These are phyloP conservation scores for Epicoccum sorghinum DNA, from an alignment of 2,329 filamentous ascomycete species.

Conservation along the genomic window DNA sequence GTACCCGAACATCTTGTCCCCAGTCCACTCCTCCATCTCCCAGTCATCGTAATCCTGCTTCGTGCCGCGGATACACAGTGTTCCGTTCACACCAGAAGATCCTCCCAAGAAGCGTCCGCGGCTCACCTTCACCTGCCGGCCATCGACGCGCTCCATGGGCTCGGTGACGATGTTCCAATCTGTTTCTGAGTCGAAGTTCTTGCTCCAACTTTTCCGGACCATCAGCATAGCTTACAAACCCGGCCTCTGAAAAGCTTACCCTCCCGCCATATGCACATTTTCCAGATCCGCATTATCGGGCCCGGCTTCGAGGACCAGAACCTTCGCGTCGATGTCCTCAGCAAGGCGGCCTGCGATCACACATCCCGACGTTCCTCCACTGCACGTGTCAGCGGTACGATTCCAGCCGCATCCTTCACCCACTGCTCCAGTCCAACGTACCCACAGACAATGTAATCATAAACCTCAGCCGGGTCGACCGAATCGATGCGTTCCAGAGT, in stretches of 20 bases:
- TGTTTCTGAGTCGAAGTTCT: slow-evolving; percentile 56
- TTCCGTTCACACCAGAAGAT: slow-evolving; percentile 58
- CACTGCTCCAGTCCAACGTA: not conserved
- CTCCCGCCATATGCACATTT: slow-evolving; percentile 59
- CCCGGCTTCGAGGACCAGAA: slow-evolving; percentile 57
- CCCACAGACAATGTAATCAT: slow-evolving; percentile 39
- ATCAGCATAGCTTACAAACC: not conserved
- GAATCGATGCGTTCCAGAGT: slow-evolving; percentile 27
- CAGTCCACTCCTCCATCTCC: slow-evolving; percentile 61
- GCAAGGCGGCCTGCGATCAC: slow-evolving; percentile 57
- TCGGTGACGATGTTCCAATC: slow-evolving; percentile 60
- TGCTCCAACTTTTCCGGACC: slow-evolving; percentile 45
- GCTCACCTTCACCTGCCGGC: slow-evolving; percentile 55
- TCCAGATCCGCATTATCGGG: slow-evolving; percentile 54
- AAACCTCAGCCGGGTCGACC: slow-evolving; percentile 23
- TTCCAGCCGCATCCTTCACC: not conserved
- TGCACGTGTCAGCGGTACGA: not conserved
- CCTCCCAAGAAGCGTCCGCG: slow-evolving; percentile 59
- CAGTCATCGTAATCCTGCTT: slow-evolving; percentile 63
- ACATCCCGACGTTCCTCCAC: slow-evolving; percentile 57
- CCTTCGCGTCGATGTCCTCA: slow-evolving; percentile 50
- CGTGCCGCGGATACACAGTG: slow-evolving; percentile 56
- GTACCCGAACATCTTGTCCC: slow-evolving; percentile 62
- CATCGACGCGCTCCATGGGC: slow-evolving; percentile 48
- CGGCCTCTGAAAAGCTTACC: slow-evolving; percentile 31